Percentiles rank a stretch among this genome's conserved stretches.
phyloP scores from a whole-genome alignment of 2,329 filamentous ascomycete genomes.

The Scolecobasidium constrictum region DNA sequence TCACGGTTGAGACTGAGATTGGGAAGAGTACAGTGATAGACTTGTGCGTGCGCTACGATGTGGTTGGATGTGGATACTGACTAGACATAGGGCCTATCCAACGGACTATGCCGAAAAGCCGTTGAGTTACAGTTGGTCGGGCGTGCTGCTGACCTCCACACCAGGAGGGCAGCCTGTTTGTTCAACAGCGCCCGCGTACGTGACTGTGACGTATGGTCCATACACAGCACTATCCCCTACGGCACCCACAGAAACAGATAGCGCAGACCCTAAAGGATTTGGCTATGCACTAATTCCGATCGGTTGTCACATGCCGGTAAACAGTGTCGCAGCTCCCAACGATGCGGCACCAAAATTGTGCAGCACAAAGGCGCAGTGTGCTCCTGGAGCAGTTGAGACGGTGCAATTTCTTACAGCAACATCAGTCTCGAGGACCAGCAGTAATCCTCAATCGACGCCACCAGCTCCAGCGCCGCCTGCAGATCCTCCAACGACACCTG shows the following conservation, averaged over 20 bases:
- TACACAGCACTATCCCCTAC: slow-evolving; percentile 1
- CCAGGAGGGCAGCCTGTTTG: slow-evolving; percentile 6
- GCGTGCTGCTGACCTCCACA: slow-evolving; percentile 3
- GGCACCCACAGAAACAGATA: background rate
- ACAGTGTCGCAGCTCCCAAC: background rate
- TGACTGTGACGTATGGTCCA: background rate
- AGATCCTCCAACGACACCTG: too few relatives aligned
- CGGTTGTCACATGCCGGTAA: background rate
- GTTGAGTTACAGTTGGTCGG: slow-evolving; percentile 2
- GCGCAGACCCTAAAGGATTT: slow-evolving; percentile 1
- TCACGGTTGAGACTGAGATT: background rate
- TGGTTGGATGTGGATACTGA: too few relatives aligned
- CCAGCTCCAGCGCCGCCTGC: background rate
- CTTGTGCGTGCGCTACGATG: too few relatives aligned
- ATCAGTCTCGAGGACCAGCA: too few relatives aligned
- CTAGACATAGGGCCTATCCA: slow-evolving; percentile 8
- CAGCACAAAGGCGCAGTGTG: background rate
- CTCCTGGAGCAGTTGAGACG: background rate
- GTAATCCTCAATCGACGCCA: background rate
- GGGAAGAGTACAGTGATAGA: background rate
- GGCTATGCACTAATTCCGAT: background rate
- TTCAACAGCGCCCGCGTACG: background rate
- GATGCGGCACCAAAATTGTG: slow-evolving; percentile 5
- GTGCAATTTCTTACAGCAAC: background rate
- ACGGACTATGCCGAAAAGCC: slow-evolving; percentile 4